Base-by-base conservation (phyloP, 208 protist species). In the Phytomonas sp. region DNA sequence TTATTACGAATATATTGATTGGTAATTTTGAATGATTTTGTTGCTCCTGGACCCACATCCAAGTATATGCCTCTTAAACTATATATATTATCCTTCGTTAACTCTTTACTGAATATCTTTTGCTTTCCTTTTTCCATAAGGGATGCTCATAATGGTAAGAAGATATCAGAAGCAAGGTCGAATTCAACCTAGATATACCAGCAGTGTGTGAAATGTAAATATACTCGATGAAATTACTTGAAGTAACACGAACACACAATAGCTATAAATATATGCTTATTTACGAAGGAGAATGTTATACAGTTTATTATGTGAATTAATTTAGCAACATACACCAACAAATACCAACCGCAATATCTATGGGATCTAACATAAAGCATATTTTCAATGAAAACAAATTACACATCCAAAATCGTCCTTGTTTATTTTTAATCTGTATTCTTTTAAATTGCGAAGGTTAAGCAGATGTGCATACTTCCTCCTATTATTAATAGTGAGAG, bases 371-470 rank as follows among this genome's bases (percentile, higher is more conserved):
- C 46, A 56, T 7, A 26, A 26, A 23, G 26, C 1, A 6, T 26
- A 56, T 56, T 56, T 56, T 9, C 1, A 56, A 56, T 2, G 46
- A 6, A 56, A 56, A 26, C 26, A 56, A 23, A 9, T 34, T 34
- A 1, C 11, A 20, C 20, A 26, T 6, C 23, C 6, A 56, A 26
- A 56, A 0, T 56, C 20, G 23, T 26, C 11, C 46, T 26, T 56
- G 46, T 26, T 56, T 8, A 0, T 56, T 56, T 26, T 20, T 56
- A 26, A 2, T 7, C 5, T 56, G 26, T 6, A 56, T 56, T 56
- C 40, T 51, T 51, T 51, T 56, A 30, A 78, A 71, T 33, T 64
- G 71, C 69, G 63, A 43, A 66, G 43, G 3, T 40, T 46, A 70
- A 29, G 34, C 15, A 13, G 32, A 66, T 36, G 32, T 26, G 53